phyloP scores from a whole-genome alignment of 495 filamentous ascomycete genomes.

The Penicillium herquei region DNA sequence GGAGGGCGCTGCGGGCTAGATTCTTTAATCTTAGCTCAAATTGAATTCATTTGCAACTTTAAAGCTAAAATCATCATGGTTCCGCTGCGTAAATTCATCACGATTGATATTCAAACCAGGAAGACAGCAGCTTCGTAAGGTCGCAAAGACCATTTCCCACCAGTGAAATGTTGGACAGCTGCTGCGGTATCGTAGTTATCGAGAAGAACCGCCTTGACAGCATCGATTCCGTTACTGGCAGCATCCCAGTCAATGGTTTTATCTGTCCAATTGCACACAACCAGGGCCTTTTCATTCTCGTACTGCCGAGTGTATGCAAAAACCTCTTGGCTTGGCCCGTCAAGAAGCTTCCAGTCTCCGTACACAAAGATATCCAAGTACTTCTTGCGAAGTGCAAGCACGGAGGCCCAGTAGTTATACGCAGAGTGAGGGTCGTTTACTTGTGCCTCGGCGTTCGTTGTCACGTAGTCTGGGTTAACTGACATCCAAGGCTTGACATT shows the following conservation, averaged over 20 bases:
- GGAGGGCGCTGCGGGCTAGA: no score
- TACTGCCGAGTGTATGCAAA: constrained; percentile 48
- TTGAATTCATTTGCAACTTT: no score
- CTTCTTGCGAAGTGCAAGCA: constrained; percentile 54
- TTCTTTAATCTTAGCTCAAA: no score
- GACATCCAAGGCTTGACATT: constrained; percentile 62
- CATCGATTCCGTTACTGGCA: constrained; percentile 28
- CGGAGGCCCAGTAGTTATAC: constrained; percentile 51
- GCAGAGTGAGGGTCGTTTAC: constrained; percentile 43
- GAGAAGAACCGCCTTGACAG: constrained; percentile 39
- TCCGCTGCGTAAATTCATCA: no score
- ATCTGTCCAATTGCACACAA: constrained; percentile 53
- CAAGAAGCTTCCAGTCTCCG: constrained; percentile 55
- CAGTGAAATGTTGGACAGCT: constrained; percentile 23
- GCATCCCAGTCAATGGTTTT: constrained; percentile 40
- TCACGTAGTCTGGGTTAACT: constrained; percentile 50
- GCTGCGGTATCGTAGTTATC: constrained; percentile 37
- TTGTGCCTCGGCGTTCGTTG: constrained; percentile 52
- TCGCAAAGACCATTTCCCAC: constrained; percentile 32
- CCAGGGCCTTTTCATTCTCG: constrained; percentile 43
- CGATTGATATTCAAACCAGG: constrained; percentile 13
- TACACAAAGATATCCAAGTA: constrained; percentile 60
- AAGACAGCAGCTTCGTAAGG: constrained; percentile 42
- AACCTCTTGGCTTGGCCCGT: constrained; percentile 41
- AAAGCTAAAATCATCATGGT: no score